These are phyloP conservation scores for Cytidiella melzeri DNA, from an alignment of 768 basidiomycete genomes.

Conservation along the genomic window DNA sequence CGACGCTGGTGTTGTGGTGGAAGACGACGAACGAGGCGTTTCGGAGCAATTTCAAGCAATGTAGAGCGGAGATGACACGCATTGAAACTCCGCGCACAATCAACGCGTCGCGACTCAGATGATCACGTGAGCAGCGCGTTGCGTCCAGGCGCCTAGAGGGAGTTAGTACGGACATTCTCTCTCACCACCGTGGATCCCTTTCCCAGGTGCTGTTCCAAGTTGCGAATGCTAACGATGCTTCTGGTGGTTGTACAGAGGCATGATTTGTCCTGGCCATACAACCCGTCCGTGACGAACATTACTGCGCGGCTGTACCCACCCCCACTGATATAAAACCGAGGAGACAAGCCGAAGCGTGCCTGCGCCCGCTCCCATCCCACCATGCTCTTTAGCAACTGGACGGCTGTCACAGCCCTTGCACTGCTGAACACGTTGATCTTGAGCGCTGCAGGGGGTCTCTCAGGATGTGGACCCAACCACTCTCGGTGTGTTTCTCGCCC, in stretches of 20 bases:
- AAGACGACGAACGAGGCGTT: slow-evolving; percentile 14
- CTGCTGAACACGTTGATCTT: neutral
- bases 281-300: too few relatives aligned
- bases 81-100: slow-evolving; percentile 22
- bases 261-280: too few relatives aligned
- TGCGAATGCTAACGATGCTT: too few relatives aligned
- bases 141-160: neutral
- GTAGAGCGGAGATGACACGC: slow-evolving; percentile 19
- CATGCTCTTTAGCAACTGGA: too few relatives aligned
- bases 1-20: slow-evolving; percentile 9
- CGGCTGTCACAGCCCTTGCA: neutral
- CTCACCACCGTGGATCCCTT: slow-evolving; percentile 1
- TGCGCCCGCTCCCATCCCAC: too few relatives aligned
- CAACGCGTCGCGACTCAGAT: slow-evolving; percentile 22
- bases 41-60: slow-evolving; percentile 8
- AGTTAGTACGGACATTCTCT: slow-evolving; percentile 7
- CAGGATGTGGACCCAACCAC: slow-evolving; percentile 2
- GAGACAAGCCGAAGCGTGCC: too few relatives aligned
- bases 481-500: neutral
- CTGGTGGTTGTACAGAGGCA: too few relatives aligned
- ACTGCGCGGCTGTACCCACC: too few relatives aligned
- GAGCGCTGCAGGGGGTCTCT: neutral
- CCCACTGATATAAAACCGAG: too few relatives aligned
- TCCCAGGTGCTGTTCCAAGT: too few relatives aligned
- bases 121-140: slow-evolving; percentile 19